Percentiles rank a stretch among this genome's conserved stretches.
Conservation (phyloP, 208 protist genomes). For the Zelonia costaricensis region DNA sequence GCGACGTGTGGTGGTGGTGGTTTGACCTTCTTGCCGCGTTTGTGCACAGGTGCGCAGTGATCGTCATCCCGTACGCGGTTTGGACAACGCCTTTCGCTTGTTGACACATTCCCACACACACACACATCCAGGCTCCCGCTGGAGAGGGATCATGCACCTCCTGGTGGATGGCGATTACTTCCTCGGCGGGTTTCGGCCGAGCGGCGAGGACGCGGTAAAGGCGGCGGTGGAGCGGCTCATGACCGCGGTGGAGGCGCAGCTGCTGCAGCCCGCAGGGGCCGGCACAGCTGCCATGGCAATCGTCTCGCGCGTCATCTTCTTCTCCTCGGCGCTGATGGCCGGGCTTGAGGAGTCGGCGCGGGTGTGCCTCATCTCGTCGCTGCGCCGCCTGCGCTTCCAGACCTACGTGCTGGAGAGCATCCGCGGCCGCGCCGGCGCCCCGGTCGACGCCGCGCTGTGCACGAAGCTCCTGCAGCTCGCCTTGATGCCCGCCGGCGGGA, state of each 20-base stretch:
- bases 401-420: constrained; percentile 61
- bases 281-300: constrained; percentile 11
- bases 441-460: constrained; percentile 77
- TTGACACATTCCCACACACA: too few relatives aligned
- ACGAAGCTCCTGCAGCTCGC: constrained; percentile 53
- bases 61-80: too few relatives aligned
- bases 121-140: too few relatives aligned
- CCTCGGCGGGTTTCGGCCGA: constrained; percentile 64
- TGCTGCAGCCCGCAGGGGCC: constrained; percentile 23
- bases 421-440: constrained; percentile 51
- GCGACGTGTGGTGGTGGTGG: too few relatives aligned
- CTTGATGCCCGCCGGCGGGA: constrained; percentile 31
- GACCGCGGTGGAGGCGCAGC: constrained; percentile 41
- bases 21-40: too few relatives aligned
- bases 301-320: constrained; percentile 62
- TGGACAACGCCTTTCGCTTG: too few relatives aligned
- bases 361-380: constrained; percentile 46
- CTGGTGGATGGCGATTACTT: constrained; percentile 83
- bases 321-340: constrained; percentile 60
- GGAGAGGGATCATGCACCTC: constrained; percentile 42
- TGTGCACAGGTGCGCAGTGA: too few relatives aligned
- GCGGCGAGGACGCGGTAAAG: constrained; percentile 44
- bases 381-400: constrained; percentile 73
- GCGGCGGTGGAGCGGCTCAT: constrained; percentile 42
- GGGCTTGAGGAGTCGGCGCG: constrained; percentile 41